phyloP scores from a whole-genome alignment of 2,329 filamentous ascomycete species.

The Bipolaris bicolor region DNA sequence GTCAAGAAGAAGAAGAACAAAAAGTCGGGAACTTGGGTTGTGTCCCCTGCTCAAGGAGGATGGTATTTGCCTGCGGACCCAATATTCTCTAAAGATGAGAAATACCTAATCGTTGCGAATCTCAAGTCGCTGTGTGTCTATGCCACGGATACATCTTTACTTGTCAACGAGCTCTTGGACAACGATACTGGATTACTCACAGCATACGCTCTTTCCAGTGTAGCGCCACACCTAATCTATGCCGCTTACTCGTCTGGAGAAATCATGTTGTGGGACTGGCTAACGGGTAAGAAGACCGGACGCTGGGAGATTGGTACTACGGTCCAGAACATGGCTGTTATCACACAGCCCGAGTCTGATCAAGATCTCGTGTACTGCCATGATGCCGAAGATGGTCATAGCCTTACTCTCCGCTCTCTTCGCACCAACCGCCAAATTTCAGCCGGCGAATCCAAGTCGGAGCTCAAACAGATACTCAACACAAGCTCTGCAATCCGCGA shows the following conservation, averaged over 20 bases:
- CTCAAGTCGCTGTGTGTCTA: conserved; percentile 80
- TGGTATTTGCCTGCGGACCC: conserved; percentile 63
- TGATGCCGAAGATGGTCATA: conserved; percentile 48
- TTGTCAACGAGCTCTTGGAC: conserved; percentile 72
- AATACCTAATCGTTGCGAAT: conserved; percentile 74
- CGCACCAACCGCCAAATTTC: conserved; percentile 36
- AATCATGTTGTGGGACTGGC: conserved; percentile 66
- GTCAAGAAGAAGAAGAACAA: conserved; percentile 33
- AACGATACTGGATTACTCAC: conserved; percentile 52
- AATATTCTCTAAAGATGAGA: conserved; percentile 63
- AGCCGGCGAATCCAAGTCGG: conserved; percentile 23
- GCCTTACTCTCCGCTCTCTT: conserved; percentile 47
- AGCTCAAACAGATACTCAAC: conserved; percentile 48
- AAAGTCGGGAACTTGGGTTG: conserved; percentile 27
- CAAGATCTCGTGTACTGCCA: conserved; percentile 50
- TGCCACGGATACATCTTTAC: conserved; percentile 78
- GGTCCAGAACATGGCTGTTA: conserved; percentile 43
- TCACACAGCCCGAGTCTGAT: conserved; percentile 35
- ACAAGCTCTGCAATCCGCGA: conserved; percentile 45
- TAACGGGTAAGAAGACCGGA: conserved; percentile 51
- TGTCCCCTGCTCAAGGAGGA: conserved; percentile 60
- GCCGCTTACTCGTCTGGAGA: conserved; percentile 59
- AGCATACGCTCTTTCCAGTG: conserved; percentile 59
- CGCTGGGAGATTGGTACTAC: conserved; percentile 52
- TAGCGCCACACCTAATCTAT: conserved; percentile 60